phyloP scores from a whole-genome alignment of 352 stramenopile genomes.

The Phytophthora pisi region DNA sequence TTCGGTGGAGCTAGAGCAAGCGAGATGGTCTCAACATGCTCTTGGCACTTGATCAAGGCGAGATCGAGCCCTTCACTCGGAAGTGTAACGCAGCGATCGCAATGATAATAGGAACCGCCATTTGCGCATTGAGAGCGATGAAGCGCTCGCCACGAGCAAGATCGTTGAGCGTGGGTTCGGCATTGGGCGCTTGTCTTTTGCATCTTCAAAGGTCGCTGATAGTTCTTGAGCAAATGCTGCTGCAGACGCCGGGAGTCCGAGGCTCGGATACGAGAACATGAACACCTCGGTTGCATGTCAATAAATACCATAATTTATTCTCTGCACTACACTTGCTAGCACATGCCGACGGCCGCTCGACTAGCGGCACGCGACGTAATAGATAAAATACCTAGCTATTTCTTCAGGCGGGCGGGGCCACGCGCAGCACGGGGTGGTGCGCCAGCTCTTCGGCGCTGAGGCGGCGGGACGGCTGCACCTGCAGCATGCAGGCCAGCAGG shows the following conservation, averaged over 20 bases:
- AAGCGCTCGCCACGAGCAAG: background rate
- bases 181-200: slow-evolving; percentile 7
- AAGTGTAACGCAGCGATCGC: background rate
- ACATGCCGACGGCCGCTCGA: slow-evolving; percentile 9
- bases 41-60: too few relatives aligned
- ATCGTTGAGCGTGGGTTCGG: background rate
- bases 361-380: slow-evolving; percentile 7
- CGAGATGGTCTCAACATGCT: too few relatives aligned
- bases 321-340: slow-evolving; percentile 29
- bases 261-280: too few relatives aligned
- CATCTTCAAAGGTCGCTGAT: slow-evolving; percentile 2
- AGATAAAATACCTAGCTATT: slow-evolving; percentile 14
- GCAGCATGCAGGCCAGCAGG: slow-evolving; percentile 53
- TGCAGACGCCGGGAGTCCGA: too few relatives aligned
- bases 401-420: slow-evolving; percentile 17
- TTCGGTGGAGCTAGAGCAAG: too few relatives aligned
- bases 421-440: slow-evolving; percentile 21
- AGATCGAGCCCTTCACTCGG: too few relatives aligned
- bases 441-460: slow-evolving; percentile 44
- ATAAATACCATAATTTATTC: slow-evolving; percentile 41
- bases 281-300: slow-evolving; percentile 8
- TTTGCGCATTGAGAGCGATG: background rate
- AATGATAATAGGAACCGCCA: background rate
- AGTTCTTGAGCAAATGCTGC: too few relatives aligned
- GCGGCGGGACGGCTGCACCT: slow-evolving; percentile 48